phyloP scores from a whole-genome alignment of 495 filamentous ascomycete genomes.

The Clohesyomyces aquaticus region DNA sequence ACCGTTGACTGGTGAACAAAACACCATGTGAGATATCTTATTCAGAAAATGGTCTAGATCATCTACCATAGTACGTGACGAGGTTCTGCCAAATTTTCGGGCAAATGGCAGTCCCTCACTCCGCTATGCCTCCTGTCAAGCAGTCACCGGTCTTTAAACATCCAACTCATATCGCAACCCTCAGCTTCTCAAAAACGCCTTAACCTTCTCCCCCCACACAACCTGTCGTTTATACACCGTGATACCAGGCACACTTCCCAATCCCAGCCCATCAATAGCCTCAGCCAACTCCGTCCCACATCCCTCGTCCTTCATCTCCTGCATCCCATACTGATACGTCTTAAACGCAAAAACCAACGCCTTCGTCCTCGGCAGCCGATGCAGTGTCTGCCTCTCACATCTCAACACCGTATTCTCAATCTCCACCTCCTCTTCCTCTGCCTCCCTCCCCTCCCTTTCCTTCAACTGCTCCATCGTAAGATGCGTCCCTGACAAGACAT shows the following conservation, averaged over 20 bases:
- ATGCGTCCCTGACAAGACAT: constrained; percentile 58
- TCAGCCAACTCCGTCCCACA: constrained; percentile 63
- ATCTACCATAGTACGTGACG: too few relatives aligned
- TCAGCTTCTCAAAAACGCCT: constrained; percentile 55
- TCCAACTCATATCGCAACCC: too few relatives aligned
- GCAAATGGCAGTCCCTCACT: too few relatives aligned
- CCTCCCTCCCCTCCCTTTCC: constrained; percentile 44
- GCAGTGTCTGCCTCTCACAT: constrained; percentile 77
- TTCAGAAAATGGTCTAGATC: too few relatives aligned
- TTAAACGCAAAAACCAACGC: constrained; percentile 79
- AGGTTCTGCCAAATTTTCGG: too few relatives aligned
- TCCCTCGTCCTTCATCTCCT: constrained; percentile 71
- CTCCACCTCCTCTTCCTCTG: constrained; percentile 56
- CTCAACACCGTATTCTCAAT: constrained; percentile 62
- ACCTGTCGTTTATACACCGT: constrained; percentile 68
- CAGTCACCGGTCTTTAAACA: too few relatives aligned
- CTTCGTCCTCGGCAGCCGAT: constrained; percentile 66
- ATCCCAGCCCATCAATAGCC: constrained; percentile 73
- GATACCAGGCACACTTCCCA: constrained; percentile 70
- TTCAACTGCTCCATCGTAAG: constrained; percentile 48
- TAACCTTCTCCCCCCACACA: constrained; percentile 68
- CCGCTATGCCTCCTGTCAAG: too few relatives aligned
- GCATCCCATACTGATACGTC: constrained; percentile 74
- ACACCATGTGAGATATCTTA: too few relatives aligned
- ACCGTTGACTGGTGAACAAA: too few relatives aligned